Evolutionary conservation across 2,329 filamentous ascomycete species (phyloP).

Genomic region (Colletotrichum graminicola): DNA sequence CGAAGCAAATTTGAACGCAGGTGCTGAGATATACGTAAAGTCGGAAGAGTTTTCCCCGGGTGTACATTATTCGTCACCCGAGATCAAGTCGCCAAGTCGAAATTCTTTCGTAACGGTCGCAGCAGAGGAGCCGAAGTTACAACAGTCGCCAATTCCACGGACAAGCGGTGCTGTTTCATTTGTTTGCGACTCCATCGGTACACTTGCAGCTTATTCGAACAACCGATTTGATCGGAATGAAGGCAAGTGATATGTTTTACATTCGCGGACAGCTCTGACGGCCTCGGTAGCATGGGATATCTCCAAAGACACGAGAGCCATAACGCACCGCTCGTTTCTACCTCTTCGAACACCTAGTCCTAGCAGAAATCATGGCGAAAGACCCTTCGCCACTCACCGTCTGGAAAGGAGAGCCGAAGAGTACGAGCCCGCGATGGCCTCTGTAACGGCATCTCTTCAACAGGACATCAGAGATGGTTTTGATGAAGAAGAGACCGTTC

Average conservation of each 20-base stretch:
- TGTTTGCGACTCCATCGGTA: neutral
- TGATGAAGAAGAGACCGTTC: neutral
- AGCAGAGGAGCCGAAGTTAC: too few species aligned
- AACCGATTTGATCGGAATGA: constrained; percentile 12
- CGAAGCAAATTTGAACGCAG: too few species aligned
- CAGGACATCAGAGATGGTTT: constrained; percentile 15
- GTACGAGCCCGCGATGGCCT: neutral
- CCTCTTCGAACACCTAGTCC: neutral
- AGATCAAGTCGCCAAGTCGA: too few species aligned
- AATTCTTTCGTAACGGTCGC: too few species aligned
- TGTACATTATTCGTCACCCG: neutral
- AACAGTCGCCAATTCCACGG: neutral
- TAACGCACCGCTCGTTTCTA: neutral
- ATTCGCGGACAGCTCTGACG: neutral
- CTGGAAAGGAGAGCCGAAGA: neutral
- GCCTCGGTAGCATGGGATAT: neutral
- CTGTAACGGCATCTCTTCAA: neutral
- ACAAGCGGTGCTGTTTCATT: neutral
- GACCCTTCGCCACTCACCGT: neutral
- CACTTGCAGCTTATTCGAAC: neutral
- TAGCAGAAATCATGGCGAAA: neutral
- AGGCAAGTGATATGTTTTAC: neutral
- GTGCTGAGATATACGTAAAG: neutral
- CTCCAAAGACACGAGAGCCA: neutral
- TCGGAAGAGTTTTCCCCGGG: neutral